Conservation (phyloP, 352 stramenopile genomes). For the Globisporangium emineosum region DNA sequence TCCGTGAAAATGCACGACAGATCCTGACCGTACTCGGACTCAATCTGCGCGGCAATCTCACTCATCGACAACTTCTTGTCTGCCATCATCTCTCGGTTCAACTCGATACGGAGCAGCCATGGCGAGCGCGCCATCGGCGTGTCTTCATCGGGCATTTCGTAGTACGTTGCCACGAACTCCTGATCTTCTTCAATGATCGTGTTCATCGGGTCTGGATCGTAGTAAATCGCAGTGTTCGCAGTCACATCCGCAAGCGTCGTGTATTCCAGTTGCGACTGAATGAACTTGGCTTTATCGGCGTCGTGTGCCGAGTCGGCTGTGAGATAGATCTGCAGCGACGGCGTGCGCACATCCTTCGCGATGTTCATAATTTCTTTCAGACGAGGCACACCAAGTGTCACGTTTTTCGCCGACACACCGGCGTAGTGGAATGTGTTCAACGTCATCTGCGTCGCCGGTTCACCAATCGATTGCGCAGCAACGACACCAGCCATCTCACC, state of each 20-base stretch:
- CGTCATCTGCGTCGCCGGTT: conserved; percentile 99
- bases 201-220: conserved; percentile 97
- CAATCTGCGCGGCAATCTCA: conserved; percentile 95
- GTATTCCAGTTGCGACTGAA: conserved; percentile 96
- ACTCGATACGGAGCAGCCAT: conserved; percentile 98
- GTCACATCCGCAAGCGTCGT: conserved; percentile 96
- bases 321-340: conserved; percentile 95
- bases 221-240: conserved; percentile 97
- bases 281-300: conserved; percentile 85
- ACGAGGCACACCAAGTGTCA: conserved; percentile 98
- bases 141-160: conserved; percentile 96
- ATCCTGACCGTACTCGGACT: conserved; percentile 93
- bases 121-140: conserved; percentile 92
- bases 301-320: conserved; percentile 86
- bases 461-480: conserved; percentile 98
- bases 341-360: conserved; percentile 97
- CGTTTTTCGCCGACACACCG: conserved; percentile 99
- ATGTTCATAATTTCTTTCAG: conserved; percentile 99
- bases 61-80: conserved; percentile 98
- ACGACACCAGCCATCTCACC: conserved; percentile 99
- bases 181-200: conserved; percentile 96
- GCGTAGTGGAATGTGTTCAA: conserved; percentile 99
- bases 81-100: conserved; percentile 97
- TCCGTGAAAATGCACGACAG: conserved; percentile 97
- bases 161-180: conserved; percentile 98